Evolutionary conservation across 2,329 filamentous ascomycete genomes (phyloP), one percentile per base, ranked within the genome.

Genomic region (Colletotrichum incanum): DNA sequence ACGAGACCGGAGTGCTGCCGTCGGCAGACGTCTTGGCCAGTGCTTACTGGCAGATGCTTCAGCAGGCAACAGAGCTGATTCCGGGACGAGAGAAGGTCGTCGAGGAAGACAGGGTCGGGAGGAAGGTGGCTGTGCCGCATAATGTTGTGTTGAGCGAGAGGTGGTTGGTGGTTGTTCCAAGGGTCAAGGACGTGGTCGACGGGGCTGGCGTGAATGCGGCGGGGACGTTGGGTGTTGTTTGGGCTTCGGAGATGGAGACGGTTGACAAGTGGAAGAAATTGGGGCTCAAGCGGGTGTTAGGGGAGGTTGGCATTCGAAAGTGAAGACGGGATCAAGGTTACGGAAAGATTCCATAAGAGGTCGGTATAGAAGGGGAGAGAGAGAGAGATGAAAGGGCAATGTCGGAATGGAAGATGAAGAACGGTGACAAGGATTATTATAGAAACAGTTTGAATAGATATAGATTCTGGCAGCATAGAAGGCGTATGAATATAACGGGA

Each of bases 141-240:
- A 88, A 87, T 71, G 78, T 87, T 16, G 75, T 86, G 2, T 76
- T 88, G 55, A 82, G 82, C 69, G 77, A 79, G 37, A 78, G 82
- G 31, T 84, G 83, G 79, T 81, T 88, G 28, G 75, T 88, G n/a
- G 82, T 88, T 2, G 80, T 88, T 31, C 86, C 86, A 4, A 78
- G 86, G 31, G 78, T 80, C 18, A 76, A 70, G 5, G 81, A 78
- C 0, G 79, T 77, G 0, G 78, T 82, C 20, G 75, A 80, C 12
- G 82, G 80, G 0, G 78, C 81, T 1, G 84, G 81, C 50, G 83
- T 83, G 1, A 87, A 87, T 74, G 80, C 85, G 0, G 80, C 81
- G 0, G 85, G 84, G 1, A 87, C 88, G 85, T 64, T 88, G 61
- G 86, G 86, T 0, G 80, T 82, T 62, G 76, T 85, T 3, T 84